Percentiles rank a stretch among this genome's conserved stretches.
Conservation (phyloP, 352 stramenopile genomes). For the Phytophthora idaei region DNA sequence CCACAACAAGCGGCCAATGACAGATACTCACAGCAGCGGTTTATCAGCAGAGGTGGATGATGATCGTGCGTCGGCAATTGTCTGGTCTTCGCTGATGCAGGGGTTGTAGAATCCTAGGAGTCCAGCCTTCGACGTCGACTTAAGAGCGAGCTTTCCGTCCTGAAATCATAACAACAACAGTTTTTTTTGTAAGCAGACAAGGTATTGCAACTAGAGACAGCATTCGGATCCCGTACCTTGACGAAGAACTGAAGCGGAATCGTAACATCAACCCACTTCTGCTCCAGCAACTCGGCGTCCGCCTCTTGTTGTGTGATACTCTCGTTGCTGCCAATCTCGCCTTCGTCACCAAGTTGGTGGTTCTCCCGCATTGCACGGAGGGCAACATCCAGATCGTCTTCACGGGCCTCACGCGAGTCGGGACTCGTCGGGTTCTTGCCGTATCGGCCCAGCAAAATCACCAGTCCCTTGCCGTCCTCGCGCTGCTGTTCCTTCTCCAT, state of each 20-base stretch:
- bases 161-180: conserved; percentile 18
- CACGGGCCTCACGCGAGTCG: conserved; percentile 38
- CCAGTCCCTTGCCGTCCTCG: conserved; percentile 55
- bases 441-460: conserved; percentile 78
- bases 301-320: conserved; percentile 23
- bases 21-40: conserved; percentile 63
- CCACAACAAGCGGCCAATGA: neutral
- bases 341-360: conserved; percentile 28
- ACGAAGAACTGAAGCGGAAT: conserved; percentile 85
- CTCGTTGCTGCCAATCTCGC: conserved; percentile 11
- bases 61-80: conserved; percentile 40
- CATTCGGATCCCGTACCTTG: conserved; percentile 37
- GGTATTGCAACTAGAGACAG: neutral
- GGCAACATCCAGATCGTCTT: conserved; percentile 23
- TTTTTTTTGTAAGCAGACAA: conserved; percentile 1
- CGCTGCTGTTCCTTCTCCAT: conserved; percentile 50
- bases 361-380: conserved; percentile 19
- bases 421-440: conserved; percentile 73
- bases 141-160: conserved; percentile 63
- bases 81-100: conserved; percentile 56
- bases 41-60: conserved; percentile 22
- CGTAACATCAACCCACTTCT: conserved; percentile 80
- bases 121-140: conserved; percentile 62
- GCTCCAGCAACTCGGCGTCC: conserved; percentile 36
- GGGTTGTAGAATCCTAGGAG: conserved; percentile 87